Evolutionary conservation across 148 eudicot species (phyloP), one percentile per base, ranked within the genome.

Genomic region (Arbutus unedo): DNA sequence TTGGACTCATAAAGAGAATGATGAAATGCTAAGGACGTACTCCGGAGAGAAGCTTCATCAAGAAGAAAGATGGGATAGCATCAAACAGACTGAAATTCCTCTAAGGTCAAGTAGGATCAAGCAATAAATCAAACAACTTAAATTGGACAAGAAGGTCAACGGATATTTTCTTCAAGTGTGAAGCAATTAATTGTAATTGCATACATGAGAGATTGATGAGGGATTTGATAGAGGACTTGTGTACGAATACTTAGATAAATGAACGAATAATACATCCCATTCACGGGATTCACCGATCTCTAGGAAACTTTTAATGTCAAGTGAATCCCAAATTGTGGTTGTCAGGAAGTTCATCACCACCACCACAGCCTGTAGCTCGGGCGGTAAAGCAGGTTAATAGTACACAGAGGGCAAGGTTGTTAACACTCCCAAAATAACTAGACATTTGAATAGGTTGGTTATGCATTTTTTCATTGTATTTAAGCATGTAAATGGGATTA

Each of bases 401-500:
- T 14, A 68, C 74, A 41, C 13, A 38, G 38, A 68, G 44, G 47
- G 45, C 47, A 41, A 15, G 2, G 47, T 31, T 68, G 8, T 41
- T 13, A 41, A 13, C 74, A 38, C 45, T 68, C 18, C 74, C 48
- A 11, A 41, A 41, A 68, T 68, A 41, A 41, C 74, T 67, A 38
- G 4, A 67, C 5, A 16, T 67, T 25, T 4, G 16, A 67, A 67
- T 14, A 67, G 45, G 16, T 31, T 68, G 47, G 74, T 68, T 68
- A 38, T 68, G n/a, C 48, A 41, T 14, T 31, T 43, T 68, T 68
- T 18, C 5, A 68, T 68, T 41, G 47, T 68, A 15, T 38, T 41
- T 68, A 68, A 68, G 74, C 48, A 68, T 41, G 74, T 43, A 70
- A 70, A 38, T 38, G 74, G 74, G 74, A 14, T 70, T 90, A 92